Percentiles rank a stretch among this genome's conserved stretches.
phyloP scores from a whole-genome alignment of 192 early-diverging fungal genomes.

The Chytriomyces hyalinus region DNA sequence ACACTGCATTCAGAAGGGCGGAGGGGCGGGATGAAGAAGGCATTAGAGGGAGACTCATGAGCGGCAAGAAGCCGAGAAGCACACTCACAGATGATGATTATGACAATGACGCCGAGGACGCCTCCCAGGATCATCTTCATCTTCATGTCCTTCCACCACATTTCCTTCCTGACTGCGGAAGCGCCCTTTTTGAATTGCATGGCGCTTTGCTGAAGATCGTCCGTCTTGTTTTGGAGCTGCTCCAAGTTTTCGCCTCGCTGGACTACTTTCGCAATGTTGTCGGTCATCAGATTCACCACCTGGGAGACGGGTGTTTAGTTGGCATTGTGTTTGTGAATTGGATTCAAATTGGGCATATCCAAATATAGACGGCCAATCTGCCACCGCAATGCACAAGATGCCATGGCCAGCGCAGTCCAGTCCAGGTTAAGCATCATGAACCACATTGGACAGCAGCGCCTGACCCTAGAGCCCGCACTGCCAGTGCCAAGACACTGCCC shows the following conservation, averaged over 20 bases:
- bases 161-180: constrained; percentile 78
- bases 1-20: neutral
- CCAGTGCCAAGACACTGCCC: too few species aligned
- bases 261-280: constrained; percentile 90
- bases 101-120: constrained; percentile 74
- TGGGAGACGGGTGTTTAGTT: neutral
- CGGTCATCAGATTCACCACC: constrained; percentile 47
- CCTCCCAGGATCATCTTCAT: constrained; percentile 86
- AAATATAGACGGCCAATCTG: neutral
- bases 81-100: constrained; percentile 74
- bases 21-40: neutral
- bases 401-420: neutral
- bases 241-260: constrained; percentile 87
- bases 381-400: neutral
- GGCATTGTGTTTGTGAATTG: too few species aligned
- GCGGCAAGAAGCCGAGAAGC: neutral
- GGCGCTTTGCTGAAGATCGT: constrained; percentile 72
- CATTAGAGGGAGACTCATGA: too few species aligned
- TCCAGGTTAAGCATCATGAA: too few species aligned
- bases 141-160: constrained; percentile 98
- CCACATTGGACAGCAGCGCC: too few species aligned
- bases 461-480: too few species aligned
- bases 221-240: constrained; percentile 80
- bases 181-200: constrained; percentile 81
- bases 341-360: too few species aligned